Evolutionary conservation across 2,329 filamentous ascomycete species (phyloP).

Genomic region (Talaromyces sp.): DNA sequence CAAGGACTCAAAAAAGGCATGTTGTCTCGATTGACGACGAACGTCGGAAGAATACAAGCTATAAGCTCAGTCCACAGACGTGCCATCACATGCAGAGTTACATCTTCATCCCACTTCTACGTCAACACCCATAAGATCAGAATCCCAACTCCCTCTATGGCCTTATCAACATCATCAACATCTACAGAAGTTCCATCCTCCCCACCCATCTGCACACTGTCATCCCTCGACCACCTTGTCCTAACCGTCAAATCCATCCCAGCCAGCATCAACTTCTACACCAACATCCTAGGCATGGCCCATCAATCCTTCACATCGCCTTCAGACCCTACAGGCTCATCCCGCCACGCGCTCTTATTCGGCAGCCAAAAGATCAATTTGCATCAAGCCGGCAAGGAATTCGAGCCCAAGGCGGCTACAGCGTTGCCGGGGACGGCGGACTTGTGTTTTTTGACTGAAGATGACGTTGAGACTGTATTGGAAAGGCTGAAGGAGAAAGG

Average conservation of each 20-base stretch:
- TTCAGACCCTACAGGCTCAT: constrained; percentile 30
- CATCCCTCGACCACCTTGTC: constrained; percentile 59
- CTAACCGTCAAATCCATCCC: constrained; percentile 55
- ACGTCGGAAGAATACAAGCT: background rate
- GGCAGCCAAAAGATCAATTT: constrained; percentile 62
- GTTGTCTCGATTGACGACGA: background rate
- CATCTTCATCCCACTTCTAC: background rate
- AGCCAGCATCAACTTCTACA: constrained; percentile 55
- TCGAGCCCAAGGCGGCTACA: constrained; percentile 56
- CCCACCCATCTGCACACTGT: constrained; percentile 18
- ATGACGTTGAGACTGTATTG: constrained; percentile 46
- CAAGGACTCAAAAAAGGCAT: background rate
- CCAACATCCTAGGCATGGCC: constrained; percentile 55
- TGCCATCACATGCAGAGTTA: background rate
- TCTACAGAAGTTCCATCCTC: constrained; percentile 9
- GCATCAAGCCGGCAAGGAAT: constrained; percentile 57
- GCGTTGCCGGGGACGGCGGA: constrained; percentile 58
- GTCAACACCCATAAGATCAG: background rate
- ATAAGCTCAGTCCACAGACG: background rate
- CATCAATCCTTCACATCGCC: constrained; percentile 51
- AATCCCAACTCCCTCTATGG: background rate
- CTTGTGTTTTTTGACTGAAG: constrained; percentile 57
- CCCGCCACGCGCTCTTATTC: constrained; percentile 55
- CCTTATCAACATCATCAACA: background rate
- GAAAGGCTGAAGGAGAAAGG: constrained; percentile 41